Conservation (phyloP, 2,329 filamentous ascomycete genomes). For the Colletotrichum paranaense region DNA sequence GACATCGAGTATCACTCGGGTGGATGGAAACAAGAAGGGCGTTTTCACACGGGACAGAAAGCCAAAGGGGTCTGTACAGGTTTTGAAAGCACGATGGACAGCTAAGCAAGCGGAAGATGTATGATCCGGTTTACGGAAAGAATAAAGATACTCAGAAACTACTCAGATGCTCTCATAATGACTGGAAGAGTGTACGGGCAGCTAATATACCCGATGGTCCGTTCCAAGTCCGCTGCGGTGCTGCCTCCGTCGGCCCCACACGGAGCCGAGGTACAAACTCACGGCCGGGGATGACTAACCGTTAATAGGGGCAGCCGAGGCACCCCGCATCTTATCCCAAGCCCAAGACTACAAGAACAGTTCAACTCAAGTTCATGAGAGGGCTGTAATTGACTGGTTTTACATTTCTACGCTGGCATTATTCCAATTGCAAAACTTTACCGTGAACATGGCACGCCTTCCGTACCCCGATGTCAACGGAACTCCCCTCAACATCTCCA, state of each 20-base stretch:
- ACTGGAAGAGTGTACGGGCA: neutral
- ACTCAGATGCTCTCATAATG: neutral
- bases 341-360: neutral
- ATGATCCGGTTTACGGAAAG: neutral
- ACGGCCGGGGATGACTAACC: neutral
- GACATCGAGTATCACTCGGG: slow-evolving; percentile 31
- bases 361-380: neutral
- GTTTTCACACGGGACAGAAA: slow-evolving; percentile 39
- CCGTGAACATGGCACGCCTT: neutral
- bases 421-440: neutral
- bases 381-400: neutral
- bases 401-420: neutral
- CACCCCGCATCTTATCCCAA: neutral
- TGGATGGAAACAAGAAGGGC: slow-evolving; percentile 43
- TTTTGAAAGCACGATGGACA: slow-evolving; percentile 36
- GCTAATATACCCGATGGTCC: neutral
- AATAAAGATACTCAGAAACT: neutral
- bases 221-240: neutral
- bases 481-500: neutral
- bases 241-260: neutral
- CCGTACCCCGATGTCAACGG: neutral
- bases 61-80: slow-evolving; percentile 37
- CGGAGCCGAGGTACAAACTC: neutral
- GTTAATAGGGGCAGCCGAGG: neutral
- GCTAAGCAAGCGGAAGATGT: neutral